Percentiles rank a stretch among this genome's conserved stretches.
Conservation (phyloP, 1,139 yeast species). For the Hyphopichia burtonii region DNA sequence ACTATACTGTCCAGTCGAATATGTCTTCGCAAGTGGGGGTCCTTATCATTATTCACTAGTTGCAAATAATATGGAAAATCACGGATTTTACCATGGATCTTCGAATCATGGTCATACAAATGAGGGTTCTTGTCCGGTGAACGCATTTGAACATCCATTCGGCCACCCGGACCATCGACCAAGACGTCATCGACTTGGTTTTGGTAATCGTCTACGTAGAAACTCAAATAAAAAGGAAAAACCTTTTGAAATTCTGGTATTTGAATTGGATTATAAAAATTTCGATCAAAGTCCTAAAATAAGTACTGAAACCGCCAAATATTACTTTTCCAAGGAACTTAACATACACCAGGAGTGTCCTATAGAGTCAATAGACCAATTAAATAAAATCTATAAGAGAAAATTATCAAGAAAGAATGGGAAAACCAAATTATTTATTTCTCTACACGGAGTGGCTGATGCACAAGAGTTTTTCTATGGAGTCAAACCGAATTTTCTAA, state of each 20-base stretch:
- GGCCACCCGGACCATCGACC: no score
- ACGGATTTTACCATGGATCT: no score
- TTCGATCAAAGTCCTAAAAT: not conserved
- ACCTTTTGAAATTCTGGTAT: not conserved
- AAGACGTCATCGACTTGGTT: no score
- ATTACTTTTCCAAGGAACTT: not conserved
- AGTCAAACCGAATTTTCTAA: not conserved
- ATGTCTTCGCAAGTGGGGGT: no score
- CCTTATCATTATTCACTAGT: no score
- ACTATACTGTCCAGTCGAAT: not conserved
- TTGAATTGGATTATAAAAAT: not conserved
- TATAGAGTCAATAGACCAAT: not conserved
- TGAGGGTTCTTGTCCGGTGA: no score
- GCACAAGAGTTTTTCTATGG: not conserved
- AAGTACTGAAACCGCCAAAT: not conserved
- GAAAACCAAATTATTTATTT: not conserved
- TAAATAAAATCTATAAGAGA: not conserved
- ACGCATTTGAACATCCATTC: no score
- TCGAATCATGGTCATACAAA: no score
- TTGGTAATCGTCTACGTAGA: no score
- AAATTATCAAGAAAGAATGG: not conserved
- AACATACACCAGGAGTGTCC: not conserved
- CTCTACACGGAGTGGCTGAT: not conserved
- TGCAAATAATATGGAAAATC: no score
- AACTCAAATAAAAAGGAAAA: not conserved